Conservation (phyloP, 108 stramenopile species). For the Cyclostephanos tholiformis region DNA sequence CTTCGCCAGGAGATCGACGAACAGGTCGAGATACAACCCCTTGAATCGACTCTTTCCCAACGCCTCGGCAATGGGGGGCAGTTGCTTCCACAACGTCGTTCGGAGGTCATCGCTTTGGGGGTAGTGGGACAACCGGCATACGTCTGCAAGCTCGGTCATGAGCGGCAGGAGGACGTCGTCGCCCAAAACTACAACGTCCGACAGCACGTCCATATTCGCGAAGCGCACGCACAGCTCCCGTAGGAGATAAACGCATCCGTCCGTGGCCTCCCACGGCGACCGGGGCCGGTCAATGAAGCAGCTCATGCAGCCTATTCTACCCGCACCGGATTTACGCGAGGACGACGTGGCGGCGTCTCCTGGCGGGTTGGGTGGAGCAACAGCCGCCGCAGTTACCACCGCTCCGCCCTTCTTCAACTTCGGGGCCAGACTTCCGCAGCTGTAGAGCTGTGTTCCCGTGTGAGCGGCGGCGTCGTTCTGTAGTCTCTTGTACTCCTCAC, state of each 20-base stretch:
- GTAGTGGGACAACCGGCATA: slow-evolving; percentile 82
- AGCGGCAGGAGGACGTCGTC: slow-evolving; percentile 71
- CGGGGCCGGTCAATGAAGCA: slow-evolving; percentile 86
- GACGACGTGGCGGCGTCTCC: too few relatives aligned
- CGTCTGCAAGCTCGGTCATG: slow-evolving; percentile 75
- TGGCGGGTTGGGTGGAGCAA: too few relatives aligned
- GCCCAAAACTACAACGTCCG: slow-evolving; percentile 28
- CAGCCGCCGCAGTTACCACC: too few relatives aligned
- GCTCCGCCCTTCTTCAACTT: slow-evolving; percentile 87
- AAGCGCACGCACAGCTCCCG: slow-evolving; percentile 67
- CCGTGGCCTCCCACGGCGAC: slow-evolving; percentile 94
- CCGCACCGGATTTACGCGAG: slow-evolving; percentile 40
- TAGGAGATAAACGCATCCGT: slow-evolving; percentile 92
- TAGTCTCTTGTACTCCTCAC: slow-evolving; percentile 80
- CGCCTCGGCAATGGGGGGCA: slow-evolving; percentile 75
- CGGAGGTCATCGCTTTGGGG: slow-evolving; percentile 83
- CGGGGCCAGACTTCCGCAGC: slow-evolving; percentile 93
- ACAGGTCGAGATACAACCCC: slow-evolving; percentile 73
- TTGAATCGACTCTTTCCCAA: slow-evolving; percentile 87
- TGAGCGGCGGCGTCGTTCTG: slow-evolving; percentile 81
- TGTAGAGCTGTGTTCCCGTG: slow-evolving; percentile 84
- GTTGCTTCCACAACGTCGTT: slow-evolving; percentile 78
- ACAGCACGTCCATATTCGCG: slow-evolving; percentile 47
- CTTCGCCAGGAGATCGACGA: slow-evolving; percentile 72
- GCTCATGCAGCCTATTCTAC: slow-evolving; percentile 85